Conservation (phyloP, 805 yeast species). For the Suhomyces prunicola region DNA sequence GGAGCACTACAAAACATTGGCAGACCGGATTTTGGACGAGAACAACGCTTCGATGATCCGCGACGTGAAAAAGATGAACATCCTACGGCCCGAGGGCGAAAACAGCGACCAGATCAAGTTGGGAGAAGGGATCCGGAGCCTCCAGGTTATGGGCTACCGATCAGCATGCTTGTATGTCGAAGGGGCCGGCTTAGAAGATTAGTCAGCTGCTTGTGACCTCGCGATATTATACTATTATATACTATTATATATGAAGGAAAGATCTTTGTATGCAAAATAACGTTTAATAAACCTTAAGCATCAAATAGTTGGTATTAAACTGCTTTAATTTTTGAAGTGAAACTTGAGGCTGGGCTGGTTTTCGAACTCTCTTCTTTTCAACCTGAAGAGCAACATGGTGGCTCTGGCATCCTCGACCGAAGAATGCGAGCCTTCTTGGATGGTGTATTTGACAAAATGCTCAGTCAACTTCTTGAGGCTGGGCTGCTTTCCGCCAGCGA, state of each 20-base stretch:
- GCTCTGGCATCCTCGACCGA: slow-evolving; percentile 90
- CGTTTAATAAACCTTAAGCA: too few relatives aligned
- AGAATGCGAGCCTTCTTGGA: slow-evolving; percentile 76
- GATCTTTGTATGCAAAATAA: too few relatives aligned
- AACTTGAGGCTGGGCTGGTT: slow-evolving; percentile 4
- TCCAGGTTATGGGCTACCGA: slow-evolving; percentile 36
- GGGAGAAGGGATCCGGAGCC: slow-evolving; percentile 16
- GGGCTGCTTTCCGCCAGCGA: slow-evolving; percentile 69
- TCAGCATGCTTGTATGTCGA: slow-evolving; percentile 36
- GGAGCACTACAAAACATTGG: slow-evolving; percentile 10
- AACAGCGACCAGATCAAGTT: slow-evolving; percentile 9
- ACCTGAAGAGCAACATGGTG: slow-evolving; percentile 75
- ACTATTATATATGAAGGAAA: too few relatives aligned
- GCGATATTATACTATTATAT: too few relatives aligned
- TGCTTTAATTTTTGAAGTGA: neutral
- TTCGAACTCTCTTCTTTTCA: slow-evolving; percentile 62
- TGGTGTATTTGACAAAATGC: slow-evolving; percentile 54
- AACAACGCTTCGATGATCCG: slow-evolving; percentile 12
- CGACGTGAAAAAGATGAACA: slow-evolving; percentile 4
- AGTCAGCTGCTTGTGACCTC: neutral
- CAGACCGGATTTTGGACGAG: slow-evolving; percentile 16
- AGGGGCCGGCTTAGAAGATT: slow-evolving; percentile 33
- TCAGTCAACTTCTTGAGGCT: slow-evolving; percentile 62
- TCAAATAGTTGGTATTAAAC: too few relatives aligned
- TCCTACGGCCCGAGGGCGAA: slow-evolving; percentile 6